These are phyloP conservation scores for Comarum palustre DNA, from an alignment of 306 rosid species.

Conservation along the genomic window DNA sequence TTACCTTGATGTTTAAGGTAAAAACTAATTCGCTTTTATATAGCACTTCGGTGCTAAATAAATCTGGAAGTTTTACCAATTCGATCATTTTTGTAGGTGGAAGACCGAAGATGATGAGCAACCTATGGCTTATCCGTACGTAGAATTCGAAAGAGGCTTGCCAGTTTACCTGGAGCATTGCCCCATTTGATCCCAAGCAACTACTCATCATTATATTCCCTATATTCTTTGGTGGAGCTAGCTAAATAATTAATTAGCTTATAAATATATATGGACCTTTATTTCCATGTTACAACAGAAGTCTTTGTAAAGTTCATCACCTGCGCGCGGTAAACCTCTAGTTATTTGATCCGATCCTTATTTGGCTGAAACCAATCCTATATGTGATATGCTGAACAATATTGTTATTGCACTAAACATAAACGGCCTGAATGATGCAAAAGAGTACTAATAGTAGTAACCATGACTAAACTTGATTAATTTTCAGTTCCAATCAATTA, in stretches of 20 bases:
- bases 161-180: conserved; percentile 25
- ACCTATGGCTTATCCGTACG: conserved; percentile 36
- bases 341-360: background rate
- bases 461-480: background rate
- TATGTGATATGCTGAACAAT: background rate
- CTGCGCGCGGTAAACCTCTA: background rate
- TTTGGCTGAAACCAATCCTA: background rate
- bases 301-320: background rate
- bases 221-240: conserved; percentile 20
- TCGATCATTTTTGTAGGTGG: conserved; percentile 26
- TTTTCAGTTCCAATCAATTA: background rate
- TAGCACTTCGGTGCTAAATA: background rate
- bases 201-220: background rate
- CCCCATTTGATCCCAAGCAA: conserved; percentile 18
- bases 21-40: background rate
- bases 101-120: conserved; percentile 30
- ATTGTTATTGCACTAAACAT: background rate
- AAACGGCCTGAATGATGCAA: background rate
- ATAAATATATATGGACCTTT: background rate
- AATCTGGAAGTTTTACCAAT: background rate
- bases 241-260: background rate
- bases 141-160: conserved; percentile 33
- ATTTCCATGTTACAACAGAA: background rate
- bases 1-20: background rate
- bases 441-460: background rate